Percentiles rank a stretch among this genome's conserved stretches.
These are phyloP conservation scores for Trichoderma koningiopsis DNA, from an alignment of 2,329 filamentous ascomycete species.

Conservation along the genomic window DNA sequence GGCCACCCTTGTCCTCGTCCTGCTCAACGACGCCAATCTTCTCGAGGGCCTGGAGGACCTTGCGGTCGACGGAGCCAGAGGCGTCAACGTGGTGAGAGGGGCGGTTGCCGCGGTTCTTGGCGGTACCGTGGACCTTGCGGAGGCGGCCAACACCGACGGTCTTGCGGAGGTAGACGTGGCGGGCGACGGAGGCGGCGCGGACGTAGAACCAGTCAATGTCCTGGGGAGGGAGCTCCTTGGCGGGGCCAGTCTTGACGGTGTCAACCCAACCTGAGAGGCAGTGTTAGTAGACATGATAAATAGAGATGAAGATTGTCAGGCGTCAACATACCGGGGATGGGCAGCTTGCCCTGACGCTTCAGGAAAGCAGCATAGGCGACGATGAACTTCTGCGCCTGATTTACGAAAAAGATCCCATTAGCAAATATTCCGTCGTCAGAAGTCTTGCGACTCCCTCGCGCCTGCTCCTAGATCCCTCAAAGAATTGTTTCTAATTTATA, in stretches of 20 bases:
- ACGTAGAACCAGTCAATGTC: constrained; percentile 95
- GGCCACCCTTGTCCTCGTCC: constrained; percentile 97
- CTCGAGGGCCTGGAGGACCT: constrained; percentile 95
- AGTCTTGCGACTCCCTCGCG: constrained; percentile 72
- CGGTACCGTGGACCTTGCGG: constrained; percentile 91
- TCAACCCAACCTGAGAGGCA: constrained; percentile 83
- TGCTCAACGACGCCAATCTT: constrained; percentile 98
- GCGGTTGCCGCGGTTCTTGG: constrained; percentile 94
- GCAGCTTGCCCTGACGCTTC: constrained; percentile 92
- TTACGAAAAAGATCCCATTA: constrained; percentile 54
- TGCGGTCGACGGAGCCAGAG: constrained; percentile 93
- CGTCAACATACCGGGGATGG: constrained; percentile 75
- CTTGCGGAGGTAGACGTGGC: constrained; percentile 99
- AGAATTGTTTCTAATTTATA: constrained; percentile 20
- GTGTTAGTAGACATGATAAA: background rate
- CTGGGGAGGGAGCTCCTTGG: constrained; percentile 97
- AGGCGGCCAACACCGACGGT: constrained; percentile 98
- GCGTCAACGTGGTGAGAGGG: constrained; percentile 96
- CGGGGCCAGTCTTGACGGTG: constrained; percentile 96
- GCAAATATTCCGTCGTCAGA: constrained; percentile 72
- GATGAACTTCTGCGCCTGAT: constrained; percentile 87
- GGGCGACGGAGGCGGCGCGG: constrained; percentile 91
- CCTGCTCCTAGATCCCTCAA: constrained; percentile 58
- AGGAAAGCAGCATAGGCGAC: constrained; percentile 82
- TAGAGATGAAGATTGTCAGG: background rate